Evolutionary conservation across 1,284 basidiomycete genomes (phyloP).

Genomic region (Pseudozyma tsukubaensis): DNA sequence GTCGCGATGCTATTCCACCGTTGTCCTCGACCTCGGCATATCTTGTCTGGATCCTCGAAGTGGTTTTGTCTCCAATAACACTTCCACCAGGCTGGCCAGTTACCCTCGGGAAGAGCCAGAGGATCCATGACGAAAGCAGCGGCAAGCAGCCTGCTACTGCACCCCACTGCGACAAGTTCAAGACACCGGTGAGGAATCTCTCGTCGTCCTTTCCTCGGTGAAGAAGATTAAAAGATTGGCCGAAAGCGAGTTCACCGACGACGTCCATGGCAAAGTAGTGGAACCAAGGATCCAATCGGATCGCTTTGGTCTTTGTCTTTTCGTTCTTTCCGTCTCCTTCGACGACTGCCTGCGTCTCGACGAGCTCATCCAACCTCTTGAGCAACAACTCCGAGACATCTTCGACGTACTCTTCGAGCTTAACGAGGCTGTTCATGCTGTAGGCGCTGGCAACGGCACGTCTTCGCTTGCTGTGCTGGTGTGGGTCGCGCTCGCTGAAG

Average conservation of each 20-base stretch:
- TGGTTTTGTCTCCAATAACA: conserved; percentile 50
- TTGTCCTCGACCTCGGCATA: conserved; percentile 48
- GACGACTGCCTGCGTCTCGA: conserved; percentile 27
- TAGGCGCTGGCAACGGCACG: conserved; percentile 56
- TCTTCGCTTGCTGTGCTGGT: conserved; percentile 50
- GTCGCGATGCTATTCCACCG: conserved; percentile 29
- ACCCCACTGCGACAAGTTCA: conserved; percentile 58
- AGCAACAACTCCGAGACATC: conserved; percentile 44
- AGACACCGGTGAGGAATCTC: conserved; percentile 48
- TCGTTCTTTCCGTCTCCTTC: conserved; percentile 5
- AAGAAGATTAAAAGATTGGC: conserved; percentile 47
- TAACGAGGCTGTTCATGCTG: conserved; percentile 54
- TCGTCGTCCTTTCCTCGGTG: conserved; percentile 40
- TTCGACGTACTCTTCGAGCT: conserved; percentile 60
- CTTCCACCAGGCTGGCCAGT: conserved; percentile 53
- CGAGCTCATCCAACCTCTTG: conserved; percentile 40
- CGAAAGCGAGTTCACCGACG: conserved; percentile 57
- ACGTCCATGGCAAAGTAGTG: conserved; percentile 62
- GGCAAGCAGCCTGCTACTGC: conserved; percentile 51
- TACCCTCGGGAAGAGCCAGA: conserved; percentile 40
- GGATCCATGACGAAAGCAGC: conserved; percentile 27
- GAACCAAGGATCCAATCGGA: conserved; percentile 53
- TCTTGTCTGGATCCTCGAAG: conserved; percentile 41
- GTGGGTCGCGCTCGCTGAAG: conserved; percentile 58
- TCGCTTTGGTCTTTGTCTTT: conserved; percentile 21